Evolutionary conservation across 176 grass and related monocot genomes (phyloP).

Genomic region (Paspalum vaginatum): DNA sequence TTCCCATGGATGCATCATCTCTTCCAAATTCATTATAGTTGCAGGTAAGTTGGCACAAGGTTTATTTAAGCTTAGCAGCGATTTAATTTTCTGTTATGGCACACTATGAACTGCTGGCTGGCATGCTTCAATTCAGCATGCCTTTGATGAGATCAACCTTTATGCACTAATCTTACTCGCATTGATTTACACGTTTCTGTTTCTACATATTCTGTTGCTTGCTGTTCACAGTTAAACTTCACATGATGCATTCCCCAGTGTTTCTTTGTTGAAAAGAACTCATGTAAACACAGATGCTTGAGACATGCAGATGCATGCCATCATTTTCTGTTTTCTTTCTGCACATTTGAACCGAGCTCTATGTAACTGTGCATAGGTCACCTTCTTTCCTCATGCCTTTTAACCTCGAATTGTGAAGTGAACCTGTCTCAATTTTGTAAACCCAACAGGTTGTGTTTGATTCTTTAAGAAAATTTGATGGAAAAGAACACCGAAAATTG

Average conservation of each 20-base stretch:
- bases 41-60: not conserved
- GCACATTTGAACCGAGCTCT: conserved; percentile 29
- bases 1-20: not conserved
- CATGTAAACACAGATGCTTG: conserved; percentile 28
- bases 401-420: conserved; percentile 26
- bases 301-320: not conserved
- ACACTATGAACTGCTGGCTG: conserved; percentile 3
- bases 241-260: conserved; percentile 20
- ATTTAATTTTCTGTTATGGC: conserved; percentile 13
- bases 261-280: conserved; percentile 27
- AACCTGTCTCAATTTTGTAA: conserved; percentile 37
- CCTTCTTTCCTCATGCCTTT: conserved; percentile 21
- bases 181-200: conserved; percentile 5
- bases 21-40: conserved; percentile 10
- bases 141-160: conserved; percentile 14
- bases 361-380: conserved; percentile 23
- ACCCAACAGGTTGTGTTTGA: conserved; percentile 91
- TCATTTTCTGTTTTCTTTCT: conserved; percentile 24
- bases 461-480: conserved; percentile 93
- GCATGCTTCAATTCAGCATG: not conserved
- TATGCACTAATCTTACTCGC: conserved; percentile 13
- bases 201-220: conserved; percentile 29
- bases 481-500: conserved; percentile 87
- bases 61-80: not conserved
- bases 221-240: conserved; percentile 12